phyloP scores from a whole-genome alignment of 2,329 filamentous ascomycete genomes.

The Calonectria honghensis region DNA sequence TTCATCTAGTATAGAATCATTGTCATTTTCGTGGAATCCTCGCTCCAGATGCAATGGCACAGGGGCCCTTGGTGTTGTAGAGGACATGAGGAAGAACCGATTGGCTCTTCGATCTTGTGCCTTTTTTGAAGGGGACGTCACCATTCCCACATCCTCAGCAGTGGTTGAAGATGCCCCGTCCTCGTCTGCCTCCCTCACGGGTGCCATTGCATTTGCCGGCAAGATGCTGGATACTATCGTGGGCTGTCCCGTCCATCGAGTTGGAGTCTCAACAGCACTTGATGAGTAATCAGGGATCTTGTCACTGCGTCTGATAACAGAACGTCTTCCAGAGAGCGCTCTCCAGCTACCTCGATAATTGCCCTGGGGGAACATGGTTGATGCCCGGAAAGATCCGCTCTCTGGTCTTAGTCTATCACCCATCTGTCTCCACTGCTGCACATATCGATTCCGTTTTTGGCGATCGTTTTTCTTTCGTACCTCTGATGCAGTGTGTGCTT shows the following conservation, averaged over 20 bases:
- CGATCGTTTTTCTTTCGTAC: slow-evolving; percentile 58
- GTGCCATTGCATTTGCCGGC: slow-evolving; percentile 55
- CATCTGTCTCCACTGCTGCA: slow-evolving; percentile 58
- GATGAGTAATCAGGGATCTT: slow-evolving; percentile 46
- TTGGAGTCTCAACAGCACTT: slow-evolving; percentile 64
- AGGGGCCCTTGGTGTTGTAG: slow-evolving; percentile 66
- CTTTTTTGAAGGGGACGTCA: slow-evolving; percentile 49
- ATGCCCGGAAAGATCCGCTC: slow-evolving; percentile 40
- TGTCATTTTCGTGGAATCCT: slow-evolving; percentile 55
- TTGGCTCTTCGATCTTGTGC: slow-evolving; percentile 46
- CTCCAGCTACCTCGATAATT: slow-evolving; percentile 53
- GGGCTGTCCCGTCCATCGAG: slow-evolving; percentile 67
- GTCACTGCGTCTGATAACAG: slow-evolving; percentile 50
- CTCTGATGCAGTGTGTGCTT: slow-evolving; percentile 61
- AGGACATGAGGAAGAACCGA: slow-evolving; percentile 54
- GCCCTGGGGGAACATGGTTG: slow-evolving; percentile 37
- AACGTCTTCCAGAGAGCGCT: slow-evolving; percentile 52
- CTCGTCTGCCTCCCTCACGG: slow-evolving; percentile 58
- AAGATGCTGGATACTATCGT: slow-evolving; percentile 60
- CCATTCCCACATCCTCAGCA: slow-evolving; percentile 49
- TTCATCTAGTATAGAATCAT: slow-evolving; percentile 28
- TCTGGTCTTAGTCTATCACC: slow-evolving; percentile 43
- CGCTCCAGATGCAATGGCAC: slow-evolving; percentile 66
- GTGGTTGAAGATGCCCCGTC: slow-evolving; percentile 50
- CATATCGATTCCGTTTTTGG: slow-evolving; percentile 56